Base-by-base conservation (phyloP, 345 rosid species). In the Linum trigynum region DNA sequence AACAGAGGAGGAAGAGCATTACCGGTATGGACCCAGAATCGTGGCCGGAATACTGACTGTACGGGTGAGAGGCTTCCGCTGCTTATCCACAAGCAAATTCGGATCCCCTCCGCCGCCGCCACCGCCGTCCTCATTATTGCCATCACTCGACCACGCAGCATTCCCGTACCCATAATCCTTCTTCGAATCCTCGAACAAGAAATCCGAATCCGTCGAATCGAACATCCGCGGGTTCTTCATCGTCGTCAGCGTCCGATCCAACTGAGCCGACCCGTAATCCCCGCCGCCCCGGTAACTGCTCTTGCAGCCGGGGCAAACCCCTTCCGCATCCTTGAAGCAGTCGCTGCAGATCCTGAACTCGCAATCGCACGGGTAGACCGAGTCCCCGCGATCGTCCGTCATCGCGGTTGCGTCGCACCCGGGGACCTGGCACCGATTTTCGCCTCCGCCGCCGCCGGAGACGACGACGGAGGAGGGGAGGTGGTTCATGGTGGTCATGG, bases 11-110 rank as follows among this genome's bases (percentile, higher is more conserved):
- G 36, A 45, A 39, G 17, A 63, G 14, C 4, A 7, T 74, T 72
- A 83, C 90, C 90, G 58, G 51, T 85, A 85, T 2, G 84, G 84
- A 72, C 71, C 78, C 17, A 85, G 76, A 62, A 83, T 37, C 35
- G 66, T 81, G 69, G 82, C 61, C 56, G 86, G 71, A 66, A 81
- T 73, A 4, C 69, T 76, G 65, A 72, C 62, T 75, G 75, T 74
- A 32, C 81, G 71, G 2, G 86, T 76, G 5, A 85, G 82, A 0
- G 85, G 84, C 67, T 80, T 81, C 90, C 87, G 76, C 39, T 78
- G 80, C 66, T 81, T 81, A 50, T 79, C 79, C 39, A 9, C 12
- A 48, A 71, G 61, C 9, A 43, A 15, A 17, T 70, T 38, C 12
- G 59, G 57, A 8, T 72, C 75, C 56, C 62, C 72, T 17, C 63